These are phyloP conservation scores for Pulveroboletus ravenelii DNA, from an alignment of 768 basidiomycete species.

Conservation along the genomic window DNA sequence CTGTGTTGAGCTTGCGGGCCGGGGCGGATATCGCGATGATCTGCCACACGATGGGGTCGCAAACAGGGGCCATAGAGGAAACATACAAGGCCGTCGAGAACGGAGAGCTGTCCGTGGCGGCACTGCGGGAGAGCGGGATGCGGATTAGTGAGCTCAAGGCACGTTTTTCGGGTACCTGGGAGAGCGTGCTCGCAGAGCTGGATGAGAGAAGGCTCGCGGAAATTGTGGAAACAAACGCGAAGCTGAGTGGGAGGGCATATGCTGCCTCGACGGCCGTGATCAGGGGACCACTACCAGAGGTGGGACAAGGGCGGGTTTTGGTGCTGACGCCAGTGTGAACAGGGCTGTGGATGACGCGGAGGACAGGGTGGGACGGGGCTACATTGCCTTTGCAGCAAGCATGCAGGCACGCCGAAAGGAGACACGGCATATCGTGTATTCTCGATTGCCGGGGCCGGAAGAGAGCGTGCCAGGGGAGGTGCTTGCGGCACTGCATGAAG, in stretches of 20 bases:
- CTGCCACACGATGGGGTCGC: constrained; percentile 56
- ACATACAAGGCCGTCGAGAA: constrained; percentile 47
- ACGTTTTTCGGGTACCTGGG: constrained; percentile 46
- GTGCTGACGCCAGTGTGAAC: constrained; percentile 63
- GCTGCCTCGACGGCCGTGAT: constrained; percentile 47
- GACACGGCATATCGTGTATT: constrained; percentile 47
- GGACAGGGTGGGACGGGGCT: constrained; percentile 58
- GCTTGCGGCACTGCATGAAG: not conserved
- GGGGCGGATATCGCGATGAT: constrained; percentile 75
- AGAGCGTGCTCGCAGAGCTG: constrained; percentile 29
- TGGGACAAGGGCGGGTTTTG: constrained; percentile 30
- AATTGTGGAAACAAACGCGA: constrained; percentile 37
- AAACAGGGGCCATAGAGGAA: constrained; percentile 48
- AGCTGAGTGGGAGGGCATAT: constrained; percentile 47
- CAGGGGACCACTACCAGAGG: constrained; percentile 36
- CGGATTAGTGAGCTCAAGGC: constrained; percentile 50
- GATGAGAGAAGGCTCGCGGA: constrained; percentile 20
- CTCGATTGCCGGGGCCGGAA: constrained; percentile 3
- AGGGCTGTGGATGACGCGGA: constrained; percentile 53
- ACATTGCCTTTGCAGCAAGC: constrained; percentile 42
- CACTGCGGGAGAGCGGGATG: constrained; percentile 38
- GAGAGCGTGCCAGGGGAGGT: constrained; percentile 5
- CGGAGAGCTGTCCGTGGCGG: constrained; percentile 38
- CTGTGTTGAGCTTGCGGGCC: constrained; percentile 52
- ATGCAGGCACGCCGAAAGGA: constrained; percentile 30